Conservation (phyloP, 1,139 yeast species). For the Kodamaea sp. region DNA sequence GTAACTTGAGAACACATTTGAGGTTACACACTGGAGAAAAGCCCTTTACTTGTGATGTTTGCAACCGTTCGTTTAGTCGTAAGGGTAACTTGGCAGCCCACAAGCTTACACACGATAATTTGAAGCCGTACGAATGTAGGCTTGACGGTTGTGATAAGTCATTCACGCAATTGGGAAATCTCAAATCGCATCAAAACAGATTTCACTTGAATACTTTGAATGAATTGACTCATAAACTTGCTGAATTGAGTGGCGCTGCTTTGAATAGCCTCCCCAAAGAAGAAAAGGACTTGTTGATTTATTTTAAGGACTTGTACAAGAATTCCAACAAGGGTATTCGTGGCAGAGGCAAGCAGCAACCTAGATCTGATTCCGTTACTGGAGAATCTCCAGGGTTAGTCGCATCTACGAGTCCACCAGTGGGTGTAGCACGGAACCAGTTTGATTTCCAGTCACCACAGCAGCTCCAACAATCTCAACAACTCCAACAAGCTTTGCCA, state of each 20-base stretch:
- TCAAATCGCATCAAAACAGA: slow-evolving; percentile 91
- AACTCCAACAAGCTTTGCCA: slow-evolving; percentile 10
- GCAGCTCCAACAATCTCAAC: slow-evolving; percentile 11
- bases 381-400: slow-evolving; percentile 7
- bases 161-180: slow-evolving; percentile 88
- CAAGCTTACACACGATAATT: slow-evolving; percentile 73
- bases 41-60: slow-evolving; percentile 75
- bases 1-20: slow-evolving; percentile 84
- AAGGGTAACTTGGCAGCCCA: slow-evolving; percentile 92
- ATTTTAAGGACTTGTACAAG: slow-evolving; percentile 79
- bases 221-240: slow-evolving; percentile 61
- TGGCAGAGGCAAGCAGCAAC: slow-evolving; percentile 69
- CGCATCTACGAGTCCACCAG: slow-evolving; percentile 6
- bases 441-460: slow-evolving; percentile 12
- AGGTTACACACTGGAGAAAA: slow-evolving; percentile 91
- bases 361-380: slow-evolving; percentile 5
- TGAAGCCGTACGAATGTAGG: slow-evolving; percentile 77
- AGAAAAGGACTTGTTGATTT: slow-evolving; percentile 69
- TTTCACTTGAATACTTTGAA: slow-evolving; percentile 76
- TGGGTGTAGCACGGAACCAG: slow-evolving; percentile 7
- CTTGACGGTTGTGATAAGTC: slow-evolving; percentile 81
- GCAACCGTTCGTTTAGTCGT: slow-evolving; percentile 76
- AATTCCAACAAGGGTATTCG: slow-evolving; percentile 88
- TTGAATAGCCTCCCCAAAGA: slow-evolving; percentile 55
- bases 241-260: slow-evolving; percentile 50